Percentiles rank a stretch among this genome's conserved stretches.
phyloP scores from a whole-genome alignment of 1,139 yeast species.

The Scheffersomyces cryptocercus region DNA sequence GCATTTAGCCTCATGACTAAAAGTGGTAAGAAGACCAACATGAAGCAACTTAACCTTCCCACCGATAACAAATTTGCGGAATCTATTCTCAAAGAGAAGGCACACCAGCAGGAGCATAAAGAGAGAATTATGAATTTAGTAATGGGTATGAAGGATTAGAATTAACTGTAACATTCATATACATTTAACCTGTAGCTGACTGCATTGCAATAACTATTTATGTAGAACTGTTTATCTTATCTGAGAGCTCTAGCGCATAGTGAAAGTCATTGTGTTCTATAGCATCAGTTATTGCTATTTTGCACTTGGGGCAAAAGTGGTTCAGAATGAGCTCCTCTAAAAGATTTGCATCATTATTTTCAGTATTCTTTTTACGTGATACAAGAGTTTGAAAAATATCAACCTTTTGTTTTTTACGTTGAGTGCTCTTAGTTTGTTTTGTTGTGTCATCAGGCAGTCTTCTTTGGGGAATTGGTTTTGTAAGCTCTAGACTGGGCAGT shows the following conservation, averaged over 20 bases:
- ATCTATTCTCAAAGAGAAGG: slow-evolving; percentile 31
- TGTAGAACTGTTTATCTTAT: slow-evolving; percentile 19
- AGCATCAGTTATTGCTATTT: slow-evolving; percentile 26
- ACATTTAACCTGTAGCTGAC: background rate
- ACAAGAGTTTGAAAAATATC: slow-evolving; percentile 25
- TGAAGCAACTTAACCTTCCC: slow-evolving; percentile 51
- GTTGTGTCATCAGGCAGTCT: background rate
- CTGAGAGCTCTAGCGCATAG: slow-evolving; percentile 39
- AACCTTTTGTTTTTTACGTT: slow-evolving; percentile 1
- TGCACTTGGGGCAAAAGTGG: slow-evolving; percentile 29
- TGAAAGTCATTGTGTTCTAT: slow-evolving; percentile 46
- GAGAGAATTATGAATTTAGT: slow-evolving; percentile 46
- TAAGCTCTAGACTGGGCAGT: background rate
- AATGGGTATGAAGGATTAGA: slow-evolving; percentile 32
- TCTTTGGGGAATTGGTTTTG: slow-evolving; percentile 3
- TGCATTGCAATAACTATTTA: background rate
- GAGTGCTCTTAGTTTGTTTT: background rate
- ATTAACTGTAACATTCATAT: background rate
- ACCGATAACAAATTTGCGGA: slow-evolving; percentile 50
- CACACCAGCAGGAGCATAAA: slow-evolving; percentile 35
- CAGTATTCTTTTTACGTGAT: slow-evolving; percentile 7
- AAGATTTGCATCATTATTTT: slow-evolving; percentile 5
- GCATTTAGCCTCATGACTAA: slow-evolving; percentile 57
- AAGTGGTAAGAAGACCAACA: slow-evolving; percentile 46
- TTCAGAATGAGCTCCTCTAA: slow-evolving; percentile 19